A percentile compares a stretch with the other conserved stretches of the same genome.
phyloP scores from a whole-genome alignment of 495 filamentous ascomycete species.

The Copromyces sp. region DNA sequence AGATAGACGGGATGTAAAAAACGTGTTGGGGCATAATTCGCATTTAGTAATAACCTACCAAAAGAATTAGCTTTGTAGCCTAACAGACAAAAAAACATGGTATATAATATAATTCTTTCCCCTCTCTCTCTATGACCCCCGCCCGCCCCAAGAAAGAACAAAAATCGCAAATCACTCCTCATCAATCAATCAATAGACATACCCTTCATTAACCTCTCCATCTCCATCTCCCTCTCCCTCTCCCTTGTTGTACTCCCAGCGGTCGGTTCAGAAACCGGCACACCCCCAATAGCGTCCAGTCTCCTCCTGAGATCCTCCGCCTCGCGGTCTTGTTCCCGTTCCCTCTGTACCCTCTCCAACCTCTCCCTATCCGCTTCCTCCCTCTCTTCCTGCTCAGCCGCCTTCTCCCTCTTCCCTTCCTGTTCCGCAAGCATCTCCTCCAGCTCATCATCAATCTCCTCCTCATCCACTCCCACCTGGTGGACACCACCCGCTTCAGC shows the following conservation, averaged over 20 bases:
- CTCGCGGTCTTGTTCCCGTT: slow-evolving; percentile 18
- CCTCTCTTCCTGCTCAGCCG: slow-evolving; percentile 8
- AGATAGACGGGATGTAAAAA: not conserved
- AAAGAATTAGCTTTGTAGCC: not conserved
- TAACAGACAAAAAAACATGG: not conserved
- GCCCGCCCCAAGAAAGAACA: not conserved
- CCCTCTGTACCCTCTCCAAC: no score
- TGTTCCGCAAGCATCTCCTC: slow-evolving; percentile 63
- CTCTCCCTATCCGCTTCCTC: no score
- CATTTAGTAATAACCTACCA: not conserved
- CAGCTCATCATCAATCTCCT: slow-evolving; percentile 81
- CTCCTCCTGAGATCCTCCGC: slow-evolving; percentile 24
- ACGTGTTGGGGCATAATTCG: not conserved
- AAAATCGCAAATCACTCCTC: not conserved
- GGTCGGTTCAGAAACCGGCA: slow-evolving; percentile 13
- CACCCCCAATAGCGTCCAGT: slow-evolving; percentile 31
- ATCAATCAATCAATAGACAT: not conserved
- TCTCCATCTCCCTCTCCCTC: slow-evolving; percentile 5
- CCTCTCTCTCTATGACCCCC: not conserved
- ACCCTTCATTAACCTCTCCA: slow-evolving; percentile 1
- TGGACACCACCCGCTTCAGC: slow-evolving; percentile 38
- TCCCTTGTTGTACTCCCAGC: slow-evolving; percentile 9
- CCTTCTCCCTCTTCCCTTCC: slow-evolving; percentile 33
- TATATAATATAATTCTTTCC: no score
- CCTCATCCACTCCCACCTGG: slow-evolving; percentile 57